phyloP scores from a whole-genome alignment of 352 stramenopile genomes.

The Phytophthora cactorum region DNA sequence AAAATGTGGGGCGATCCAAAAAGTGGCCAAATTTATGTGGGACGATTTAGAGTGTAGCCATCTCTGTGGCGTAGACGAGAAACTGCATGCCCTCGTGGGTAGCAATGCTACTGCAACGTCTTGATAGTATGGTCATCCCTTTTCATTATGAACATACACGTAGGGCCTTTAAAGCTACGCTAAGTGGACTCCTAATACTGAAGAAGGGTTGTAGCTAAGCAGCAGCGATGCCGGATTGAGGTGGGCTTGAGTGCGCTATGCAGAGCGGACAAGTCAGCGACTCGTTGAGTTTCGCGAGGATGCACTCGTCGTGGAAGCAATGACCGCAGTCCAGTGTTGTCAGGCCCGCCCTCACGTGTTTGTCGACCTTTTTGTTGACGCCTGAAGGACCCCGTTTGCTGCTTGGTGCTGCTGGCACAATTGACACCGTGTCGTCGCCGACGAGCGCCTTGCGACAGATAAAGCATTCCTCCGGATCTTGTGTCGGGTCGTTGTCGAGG shows the following conservation, averaged over 20 bases:
- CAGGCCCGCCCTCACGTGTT: constrained; percentile 50
- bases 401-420: constrained; percentile 38
- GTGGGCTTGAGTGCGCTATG: constrained; percentile 21
- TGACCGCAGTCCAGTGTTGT: constrained; percentile 84
- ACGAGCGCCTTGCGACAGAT: constrained; percentile 62
- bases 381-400: constrained; percentile 21
- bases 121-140: constrained; percentile 5
- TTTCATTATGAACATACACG: constrained; percentile 28
- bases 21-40: background rate
- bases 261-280: constrained; percentile 72
- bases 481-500: constrained; percentile 36
- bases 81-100: background rate
- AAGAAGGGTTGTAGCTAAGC: constrained; percentile 6
- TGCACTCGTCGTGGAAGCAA: constrained; percentile 89
- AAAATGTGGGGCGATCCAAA: constrained; percentile 1
- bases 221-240: constrained; percentile 20
- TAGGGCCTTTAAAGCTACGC: background rate
- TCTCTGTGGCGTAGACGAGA: constrained; percentile 12
- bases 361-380: constrained; percentile 31
- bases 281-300: constrained; percentile 84
- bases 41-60: constrained; percentile 8
- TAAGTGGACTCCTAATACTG: background rate
- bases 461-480: constrained; percentile 56
- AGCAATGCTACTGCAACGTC: background rate
- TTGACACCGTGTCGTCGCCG: constrained; percentile 42